Evolutionary conservation across 2,329 filamentous ascomycete genomes (phyloP), one percentile per base, ranked within the genome.

Genomic region (Elsinoe ampelina): DNA sequence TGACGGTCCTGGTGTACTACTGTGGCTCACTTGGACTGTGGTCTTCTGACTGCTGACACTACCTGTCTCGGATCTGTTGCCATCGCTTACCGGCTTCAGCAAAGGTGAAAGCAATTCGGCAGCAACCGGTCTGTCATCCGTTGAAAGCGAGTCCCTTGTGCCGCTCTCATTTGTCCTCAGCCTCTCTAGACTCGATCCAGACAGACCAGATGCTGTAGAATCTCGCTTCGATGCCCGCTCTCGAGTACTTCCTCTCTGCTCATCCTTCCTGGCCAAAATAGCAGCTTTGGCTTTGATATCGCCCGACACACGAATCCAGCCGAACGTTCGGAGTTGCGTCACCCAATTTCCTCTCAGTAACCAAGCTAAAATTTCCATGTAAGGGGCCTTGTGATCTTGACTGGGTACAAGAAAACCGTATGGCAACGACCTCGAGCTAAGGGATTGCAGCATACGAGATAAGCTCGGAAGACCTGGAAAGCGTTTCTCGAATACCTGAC

Each of bases 321-420:
- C 89, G 69, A 95, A 96, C 0, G 89, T 93, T 61, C 90, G 87
- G 5, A 98, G 79, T 69, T 96, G 91, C 0, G 88, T 95, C 0
- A 96, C 91, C 87, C 93, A 95, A 12, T 89, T 90, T 47, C 89
- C 87, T 39, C 91, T 84, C 74, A 97, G 83, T 7, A 98, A 80
- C 89, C 92, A 98, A 19, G 89, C 90, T 22, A 98, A 76, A 70
- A 97, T 95, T 34, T 88, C 82, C 70, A 97, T 85, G 69, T 96
- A 98, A 1, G 85, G 84, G 5, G 85, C 84, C 42, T 92, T 87
- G 67, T 96, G 90, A 65, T 89, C 86, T 68, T 91, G 90, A 66
- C 84, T 90, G 0, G 92, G 92, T 43, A 91, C 90, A 62, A 95
- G 85, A 55, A 79, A 79, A 64, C 89, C 88, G 73, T 91, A 98